Percentiles rank a stretch among this genome's conserved stretches.
phyloP scores from a whole-genome alignment of 495 filamentous ascomycete genomes.

The Diplogelasinospora grovesii region DNA sequence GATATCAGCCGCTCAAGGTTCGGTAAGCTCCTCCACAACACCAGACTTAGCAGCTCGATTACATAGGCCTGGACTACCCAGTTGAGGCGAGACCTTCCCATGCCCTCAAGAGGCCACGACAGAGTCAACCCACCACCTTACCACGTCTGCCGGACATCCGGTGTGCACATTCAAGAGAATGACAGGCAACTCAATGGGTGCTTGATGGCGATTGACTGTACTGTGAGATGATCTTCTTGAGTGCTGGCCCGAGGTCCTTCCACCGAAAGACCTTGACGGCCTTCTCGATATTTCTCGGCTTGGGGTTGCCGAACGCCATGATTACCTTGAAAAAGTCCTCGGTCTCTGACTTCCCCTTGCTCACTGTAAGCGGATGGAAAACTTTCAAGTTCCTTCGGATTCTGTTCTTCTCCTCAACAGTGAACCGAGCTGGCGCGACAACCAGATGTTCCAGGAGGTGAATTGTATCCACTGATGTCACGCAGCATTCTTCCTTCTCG shows the following conservation, averaged over 20 bases:
- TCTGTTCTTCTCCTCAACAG: constrained; percentile 94
- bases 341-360: constrained; percentile 82
- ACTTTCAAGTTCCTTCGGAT: constrained; percentile 92
- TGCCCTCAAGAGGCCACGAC: no score
- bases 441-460: constrained; percentile 84
- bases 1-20: no score
- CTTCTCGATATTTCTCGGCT: constrained; percentile 96
- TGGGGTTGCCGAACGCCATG: constrained; percentile 93
- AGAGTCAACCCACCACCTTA: no score
- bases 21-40: no score
- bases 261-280: constrained; percentile 97
- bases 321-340: constrained; percentile 98
- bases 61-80: no score
- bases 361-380: constrained; percentile 82
- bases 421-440: constrained; percentile 62
- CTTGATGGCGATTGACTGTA: constrained; percentile 47
- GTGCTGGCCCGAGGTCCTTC: constrained; percentile 70
- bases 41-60: no score
- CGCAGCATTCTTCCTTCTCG: constrained; percentile 79
- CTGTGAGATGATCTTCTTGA: constrained; percentile 98
- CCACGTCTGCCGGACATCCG: no score
- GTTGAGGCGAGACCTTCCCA: no score
- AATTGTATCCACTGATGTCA: constrained; percentile 96
- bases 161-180: no score
- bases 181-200: no score